Evolutionary conservation across 495 filamentous ascomycete genomes (phyloP).

Genomic region (Massariosphaeria phaeospora): DNA sequence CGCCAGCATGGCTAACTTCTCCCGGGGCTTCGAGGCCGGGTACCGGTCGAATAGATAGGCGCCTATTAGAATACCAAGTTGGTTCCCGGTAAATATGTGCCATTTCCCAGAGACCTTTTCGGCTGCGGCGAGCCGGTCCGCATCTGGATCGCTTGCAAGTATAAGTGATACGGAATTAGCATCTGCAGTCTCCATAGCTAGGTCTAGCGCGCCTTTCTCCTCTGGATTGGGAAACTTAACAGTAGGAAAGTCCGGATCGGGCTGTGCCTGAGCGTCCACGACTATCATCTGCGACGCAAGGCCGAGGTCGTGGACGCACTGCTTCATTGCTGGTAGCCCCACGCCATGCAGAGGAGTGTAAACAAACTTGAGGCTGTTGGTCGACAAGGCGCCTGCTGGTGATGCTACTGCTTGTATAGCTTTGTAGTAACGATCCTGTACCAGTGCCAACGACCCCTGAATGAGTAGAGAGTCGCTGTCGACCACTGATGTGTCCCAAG

Average conservation of each 20-base stretch:
- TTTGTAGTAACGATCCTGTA: conserved; percentile 32
- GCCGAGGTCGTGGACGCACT: conserved; percentile 46
- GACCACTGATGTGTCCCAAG: conserved; percentile 49
- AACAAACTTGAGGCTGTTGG: conserved; percentile 45
- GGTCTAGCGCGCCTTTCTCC: conserved; percentile 62
- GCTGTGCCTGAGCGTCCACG: conserved; percentile 45
- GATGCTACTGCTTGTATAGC: conserved; percentile 25
- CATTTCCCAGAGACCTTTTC: conserved; percentile 55
- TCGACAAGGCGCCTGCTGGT: background rate
- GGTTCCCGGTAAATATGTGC: conserved; percentile 65
- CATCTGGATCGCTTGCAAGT: conserved; percentile 67
- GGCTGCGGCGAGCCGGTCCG: conserved; percentile 65
- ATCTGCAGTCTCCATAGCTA: conserved; percentile 56
- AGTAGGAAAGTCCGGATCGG: conserved; percentile 66
- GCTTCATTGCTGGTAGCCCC: conserved; percentile 49
- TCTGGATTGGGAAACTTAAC: conserved; percentile 70
- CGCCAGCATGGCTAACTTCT: conserved; percentile 51
- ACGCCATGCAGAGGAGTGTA: conserved; percentile 72
- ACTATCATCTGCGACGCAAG: conserved; percentile 37
- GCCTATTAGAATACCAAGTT: conserved; percentile 61
- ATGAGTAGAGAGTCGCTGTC: conserved; percentile 43
- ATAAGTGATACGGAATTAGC: conserved; percentile 48
- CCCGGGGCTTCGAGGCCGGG: conserved; percentile 32
- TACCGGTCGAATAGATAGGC: conserved; percentile 53
- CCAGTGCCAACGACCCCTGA: conserved; percentile 40